Conservation (phyloP, 768 basidiomycete genomes). For the Calocera viscosa region DNA sequence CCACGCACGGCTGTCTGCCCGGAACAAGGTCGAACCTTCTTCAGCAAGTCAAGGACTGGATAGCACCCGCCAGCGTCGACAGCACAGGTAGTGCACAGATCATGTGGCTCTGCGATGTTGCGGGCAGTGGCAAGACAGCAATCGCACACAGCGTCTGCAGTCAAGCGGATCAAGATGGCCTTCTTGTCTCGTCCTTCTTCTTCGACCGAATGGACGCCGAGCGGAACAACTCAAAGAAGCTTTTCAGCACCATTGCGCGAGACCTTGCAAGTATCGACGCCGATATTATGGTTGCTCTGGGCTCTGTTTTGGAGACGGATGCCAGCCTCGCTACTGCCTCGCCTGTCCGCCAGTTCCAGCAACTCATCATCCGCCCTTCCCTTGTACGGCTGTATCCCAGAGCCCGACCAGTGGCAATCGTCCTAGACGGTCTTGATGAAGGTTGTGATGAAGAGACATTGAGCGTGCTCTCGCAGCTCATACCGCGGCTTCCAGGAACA, state of each 20-base stretch:
- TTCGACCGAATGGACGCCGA: constrained; percentile 18
- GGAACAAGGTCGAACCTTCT: too few species aligned
- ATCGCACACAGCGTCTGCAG: constrained; percentile 15
- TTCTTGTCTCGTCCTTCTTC: constrained; percentile 22
- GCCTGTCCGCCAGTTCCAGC: constrained; percentile 18
- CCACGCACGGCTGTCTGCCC: too few species aligned
- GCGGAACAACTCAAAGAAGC: not conserved
- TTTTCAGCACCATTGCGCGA: constrained; percentile 11
- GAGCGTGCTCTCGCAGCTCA: not conserved
- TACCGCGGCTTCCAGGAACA: not conserved
- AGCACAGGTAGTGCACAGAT: not conserved
- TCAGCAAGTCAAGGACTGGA: not conserved
- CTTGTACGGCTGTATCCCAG: not conserved
- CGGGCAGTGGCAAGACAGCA: constrained; percentile 17
- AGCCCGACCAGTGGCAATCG: constrained; percentile 21
- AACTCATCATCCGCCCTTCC: constrained; percentile 16
- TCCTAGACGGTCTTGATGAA: constrained; percentile 32
- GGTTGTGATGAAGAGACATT: not conserved
- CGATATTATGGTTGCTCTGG: not conserved
- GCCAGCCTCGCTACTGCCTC: not conserved
- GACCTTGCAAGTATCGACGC: constrained; percentile 1
- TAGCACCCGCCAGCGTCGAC: not conserved
- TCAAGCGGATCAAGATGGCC: not conserved
- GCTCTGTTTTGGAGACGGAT: not conserved
- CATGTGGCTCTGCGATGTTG: constrained; percentile 15